Evolutionary conservation across 768 basidiomycete species (phyloP).

Genomic region (Ramaria sp.): DNA sequence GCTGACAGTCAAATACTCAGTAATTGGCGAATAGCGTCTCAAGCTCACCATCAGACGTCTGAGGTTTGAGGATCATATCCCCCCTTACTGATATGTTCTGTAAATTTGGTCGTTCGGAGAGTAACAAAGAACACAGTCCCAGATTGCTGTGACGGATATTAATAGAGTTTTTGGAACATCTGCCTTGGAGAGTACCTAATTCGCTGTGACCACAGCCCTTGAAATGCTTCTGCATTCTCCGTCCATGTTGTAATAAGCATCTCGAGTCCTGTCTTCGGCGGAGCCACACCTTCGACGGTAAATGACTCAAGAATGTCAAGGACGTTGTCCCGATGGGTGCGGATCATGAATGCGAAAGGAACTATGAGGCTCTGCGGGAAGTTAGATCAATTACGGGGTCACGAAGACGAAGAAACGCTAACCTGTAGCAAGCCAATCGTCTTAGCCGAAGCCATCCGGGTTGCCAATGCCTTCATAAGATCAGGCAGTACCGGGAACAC

Average conservation of each 20-base stretch:
- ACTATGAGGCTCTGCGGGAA: slow-evolving; percentile 64
- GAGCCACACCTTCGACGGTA: slow-evolving; percentile 31
- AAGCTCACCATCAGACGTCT: slow-evolving; percentile 68
- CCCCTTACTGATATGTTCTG: slow-evolving; percentile 74
- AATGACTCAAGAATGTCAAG: slow-evolving; percentile 66
- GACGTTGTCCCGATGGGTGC: slow-evolving; percentile 75
- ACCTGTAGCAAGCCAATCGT: slow-evolving; percentile 91
- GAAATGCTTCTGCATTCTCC: slow-evolving; percentile 89
- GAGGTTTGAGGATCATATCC: slow-evolving; percentile 76
- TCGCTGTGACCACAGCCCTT: slow-evolving; percentile 87
- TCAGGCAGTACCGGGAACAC: slow-evolving; percentile 81
- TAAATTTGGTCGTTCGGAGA: slow-evolving; percentile 52
- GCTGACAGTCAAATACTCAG: slow-evolving; percentile 10
- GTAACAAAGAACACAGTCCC: slow-evolving; percentile 67
- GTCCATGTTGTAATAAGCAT: slow-evolving; percentile 90
- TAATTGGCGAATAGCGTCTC: neutral
- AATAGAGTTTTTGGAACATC: neutral
- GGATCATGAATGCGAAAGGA: slow-evolving; percentile 89
- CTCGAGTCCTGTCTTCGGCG: slow-evolving; percentile 55
- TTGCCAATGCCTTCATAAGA: slow-evolving; percentile 74
- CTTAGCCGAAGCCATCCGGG: slow-evolving; percentile 71
- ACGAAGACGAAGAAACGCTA: slow-evolving; percentile 10
- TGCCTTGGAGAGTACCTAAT: slow-evolving; percentile 35
- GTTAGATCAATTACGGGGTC: neutral
- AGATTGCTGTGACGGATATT: slow-evolving; percentile 39